These are phyloP conservation scores for Tylopilus rubrobrunneus DNA, from an alignment of 768 basidiomycete species.

Conservation along the genomic window DNA sequence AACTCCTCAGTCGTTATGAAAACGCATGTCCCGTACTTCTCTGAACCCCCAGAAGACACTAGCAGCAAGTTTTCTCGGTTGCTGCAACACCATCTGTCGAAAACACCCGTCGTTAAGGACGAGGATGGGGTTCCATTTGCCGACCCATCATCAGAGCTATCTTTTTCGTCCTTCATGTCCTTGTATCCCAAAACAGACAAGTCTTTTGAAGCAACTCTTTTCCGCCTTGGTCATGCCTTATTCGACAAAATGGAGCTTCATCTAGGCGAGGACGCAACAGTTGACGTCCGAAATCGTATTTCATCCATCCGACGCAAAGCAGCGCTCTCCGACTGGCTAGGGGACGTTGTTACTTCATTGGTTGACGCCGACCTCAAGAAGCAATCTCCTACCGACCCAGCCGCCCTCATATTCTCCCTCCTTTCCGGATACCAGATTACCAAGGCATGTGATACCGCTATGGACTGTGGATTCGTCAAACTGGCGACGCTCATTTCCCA, in stretches of 20 bases:
- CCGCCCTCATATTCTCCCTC: constrained; percentile 64
- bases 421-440: constrained; percentile 89
- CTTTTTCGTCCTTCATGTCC: constrained; percentile 74
- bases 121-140: constrained; percentile 70
- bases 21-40: constrained; percentile 44
- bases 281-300: constrained; percentile 61
- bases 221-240: constrained; percentile 83
- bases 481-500: constrained; percentile 89
- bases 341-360: constrained; percentile 60
- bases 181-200: constrained; percentile 70
- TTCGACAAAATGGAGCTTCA: constrained; percentile 81
- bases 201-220: constrained; percentile 73
- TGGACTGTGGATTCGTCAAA: constrained; percentile 74
- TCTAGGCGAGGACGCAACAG: constrained; percentile 48
- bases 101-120: constrained; percentile 68
- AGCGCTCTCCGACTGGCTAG: constrained; percentile 82
- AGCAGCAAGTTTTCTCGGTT: constrained; percentile 52
- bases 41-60: constrained; percentile 30
- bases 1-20: constrained; percentile 59
- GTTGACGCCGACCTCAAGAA: constrained; percentile 72
- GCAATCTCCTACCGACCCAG: constrained; percentile 39
- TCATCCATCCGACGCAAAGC: constrained; percentile 66
- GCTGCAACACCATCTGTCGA: constrained; percentile 71
- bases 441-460: constrained; percentile 70
- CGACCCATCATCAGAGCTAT: constrained; percentile 55